Conservation (phyloP, 2,329 filamentous ascomycete species). For the Helotiales sp. region DNA sequence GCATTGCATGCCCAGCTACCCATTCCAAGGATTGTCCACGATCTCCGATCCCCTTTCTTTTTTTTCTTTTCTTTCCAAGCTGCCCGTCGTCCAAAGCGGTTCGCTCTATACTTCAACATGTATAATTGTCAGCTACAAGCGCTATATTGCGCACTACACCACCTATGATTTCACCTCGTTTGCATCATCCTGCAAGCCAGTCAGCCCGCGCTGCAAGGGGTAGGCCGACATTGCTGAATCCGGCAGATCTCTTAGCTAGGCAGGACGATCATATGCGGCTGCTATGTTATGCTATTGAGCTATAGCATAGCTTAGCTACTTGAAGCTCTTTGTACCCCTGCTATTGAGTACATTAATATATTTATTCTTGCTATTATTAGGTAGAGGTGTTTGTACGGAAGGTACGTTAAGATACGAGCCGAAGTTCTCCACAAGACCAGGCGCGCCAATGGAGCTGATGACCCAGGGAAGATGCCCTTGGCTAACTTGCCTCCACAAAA, state of each 20-base stretch:
- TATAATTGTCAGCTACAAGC: background rate
- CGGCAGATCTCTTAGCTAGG: background rate
- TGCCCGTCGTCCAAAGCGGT: constrained; percentile 4
- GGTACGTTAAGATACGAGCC: background rate
- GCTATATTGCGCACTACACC: background rate
- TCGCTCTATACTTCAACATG: background rate
- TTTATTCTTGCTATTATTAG: background rate
- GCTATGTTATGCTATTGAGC: background rate
- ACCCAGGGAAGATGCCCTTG: too few relatives aligned
- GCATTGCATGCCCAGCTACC: background rate
- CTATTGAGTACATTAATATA: background rate
- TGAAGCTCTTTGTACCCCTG: background rate
- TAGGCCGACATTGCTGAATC: background rate
- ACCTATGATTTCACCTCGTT: constrained; percentile 2
- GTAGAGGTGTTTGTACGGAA: too few relatives aligned
- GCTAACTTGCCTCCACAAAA: background rate
- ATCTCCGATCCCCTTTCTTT: background rate
- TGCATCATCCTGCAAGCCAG: background rate
- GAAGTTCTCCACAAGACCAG: background rate
- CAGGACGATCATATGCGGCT: constrained; percentile 7
- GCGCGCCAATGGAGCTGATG: too few relatives aligned
- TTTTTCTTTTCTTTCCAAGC: background rate
- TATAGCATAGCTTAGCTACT: background rate
- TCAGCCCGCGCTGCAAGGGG: background rate
- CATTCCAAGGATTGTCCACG: background rate